Evolutionary conservation across 495 filamentous ascomycete genomes (phyloP).

Genomic region (Geoglossum glabrum): DNA sequence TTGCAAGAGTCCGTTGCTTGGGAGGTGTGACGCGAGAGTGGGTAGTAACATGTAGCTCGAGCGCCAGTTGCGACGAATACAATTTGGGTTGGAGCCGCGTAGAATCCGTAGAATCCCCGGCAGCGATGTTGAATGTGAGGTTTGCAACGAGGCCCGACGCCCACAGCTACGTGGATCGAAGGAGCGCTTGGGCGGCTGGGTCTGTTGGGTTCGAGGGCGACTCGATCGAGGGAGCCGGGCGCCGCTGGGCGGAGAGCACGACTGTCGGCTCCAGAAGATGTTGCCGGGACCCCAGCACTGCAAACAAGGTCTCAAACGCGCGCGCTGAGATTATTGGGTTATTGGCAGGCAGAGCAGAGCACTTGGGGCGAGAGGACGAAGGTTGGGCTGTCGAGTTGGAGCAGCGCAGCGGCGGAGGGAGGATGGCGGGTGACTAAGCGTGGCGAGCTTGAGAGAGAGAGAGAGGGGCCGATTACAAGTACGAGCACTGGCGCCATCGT

Average conservation of each 20-base stretch:
- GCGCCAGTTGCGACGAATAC: not conserved
- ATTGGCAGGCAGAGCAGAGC: no score
- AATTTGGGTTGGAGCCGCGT: not conserved
- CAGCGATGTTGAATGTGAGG: not conserved
- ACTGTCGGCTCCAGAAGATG: not conserved
- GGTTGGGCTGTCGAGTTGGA: not conserved
- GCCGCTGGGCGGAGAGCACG: not conserved
- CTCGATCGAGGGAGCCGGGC: not conserved
- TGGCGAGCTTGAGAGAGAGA: not conserved
- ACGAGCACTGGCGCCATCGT: not conserved
- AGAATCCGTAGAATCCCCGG: not conserved
- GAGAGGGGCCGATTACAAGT: not conserved
- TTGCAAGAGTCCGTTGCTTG: not conserved
- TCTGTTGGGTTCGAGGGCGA: not conserved
- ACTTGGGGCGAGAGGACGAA: not conserved
- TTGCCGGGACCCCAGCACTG: not conserved
- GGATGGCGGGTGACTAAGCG: not conserved
- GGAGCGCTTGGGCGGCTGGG: no score
- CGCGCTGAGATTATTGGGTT: not conserved
- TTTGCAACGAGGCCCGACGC: not conserved
- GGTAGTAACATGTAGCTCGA: not conserved
- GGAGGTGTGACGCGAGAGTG: not conserved
- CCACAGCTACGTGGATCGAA: not conserved
- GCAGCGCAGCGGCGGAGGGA: not conserved
- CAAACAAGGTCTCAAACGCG: not conserved